Evolutionary conservation across 768 basidiomycete genomes (phyloP).

Genomic region (Dacryopinax spathularia): DNA sequence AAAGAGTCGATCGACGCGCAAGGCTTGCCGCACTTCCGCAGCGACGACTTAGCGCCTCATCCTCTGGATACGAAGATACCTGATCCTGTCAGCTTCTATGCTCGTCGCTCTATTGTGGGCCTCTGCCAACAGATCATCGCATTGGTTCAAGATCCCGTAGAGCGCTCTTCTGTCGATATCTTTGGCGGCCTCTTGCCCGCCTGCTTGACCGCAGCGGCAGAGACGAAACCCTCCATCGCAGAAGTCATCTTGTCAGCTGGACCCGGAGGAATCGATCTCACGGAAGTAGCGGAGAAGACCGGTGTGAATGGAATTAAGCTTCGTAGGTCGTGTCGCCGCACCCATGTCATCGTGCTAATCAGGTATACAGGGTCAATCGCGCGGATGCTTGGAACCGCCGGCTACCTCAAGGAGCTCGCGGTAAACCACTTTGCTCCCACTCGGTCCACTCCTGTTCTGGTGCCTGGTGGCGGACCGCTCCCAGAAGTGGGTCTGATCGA

Average conservation of each 20-base stretch:
- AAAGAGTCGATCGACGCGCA: background rate
- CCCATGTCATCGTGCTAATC: background rate
- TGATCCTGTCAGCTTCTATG: background rate
- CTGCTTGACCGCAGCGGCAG: background rate
- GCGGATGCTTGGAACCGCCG: background rate
- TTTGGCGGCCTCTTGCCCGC: background rate
- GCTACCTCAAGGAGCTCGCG: background rate
- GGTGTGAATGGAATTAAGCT: background rate
- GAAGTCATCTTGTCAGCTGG: background rate
- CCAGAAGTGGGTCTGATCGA: background rate
- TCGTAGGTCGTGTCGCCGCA: background rate
- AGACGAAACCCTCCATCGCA: background rate
- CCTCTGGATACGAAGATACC: background rate
- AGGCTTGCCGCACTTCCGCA: background rate
- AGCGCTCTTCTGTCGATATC: background rate
- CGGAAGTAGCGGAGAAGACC: background rate
- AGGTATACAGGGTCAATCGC: background rate
- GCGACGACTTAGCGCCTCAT: background rate
- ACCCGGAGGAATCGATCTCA: background rate
- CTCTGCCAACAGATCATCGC: background rate
- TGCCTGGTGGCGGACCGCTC: background rate
- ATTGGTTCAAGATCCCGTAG: background rate
- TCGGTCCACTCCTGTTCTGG: background rate
- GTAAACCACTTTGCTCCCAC: background rate
- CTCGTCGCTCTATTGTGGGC: background rate